Evolutionary conservation across 305 asterid genomes (phyloP), one percentile per base, ranked within the genome.

Genomic region (Rubia tinctorum): DNA sequence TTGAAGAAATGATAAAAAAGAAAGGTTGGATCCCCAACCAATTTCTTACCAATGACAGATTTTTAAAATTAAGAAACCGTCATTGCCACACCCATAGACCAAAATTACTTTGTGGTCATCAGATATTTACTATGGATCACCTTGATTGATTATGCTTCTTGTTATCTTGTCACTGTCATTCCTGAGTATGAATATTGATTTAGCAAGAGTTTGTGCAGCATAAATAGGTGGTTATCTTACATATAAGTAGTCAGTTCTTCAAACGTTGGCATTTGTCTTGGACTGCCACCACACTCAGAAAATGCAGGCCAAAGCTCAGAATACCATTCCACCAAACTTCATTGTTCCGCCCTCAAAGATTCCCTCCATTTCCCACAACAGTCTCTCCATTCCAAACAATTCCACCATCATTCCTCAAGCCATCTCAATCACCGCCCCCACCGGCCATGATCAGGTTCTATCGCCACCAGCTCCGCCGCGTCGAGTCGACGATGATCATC

Each of bases 241-340:
- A 13, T 40, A 9, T 62, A 61, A 5, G 40, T 15, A 55, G 60
- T 25, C 60, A 55, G 17, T 22, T 11, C 34, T 66, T 42, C 55
- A 66, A 66, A 66, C 45, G 15, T 66, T 39, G 53, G 23, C 43
- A 15, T 37, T 14, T 72, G 44, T 40, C 37, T 55, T 37, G 40
- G 40, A 39, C 64, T 42, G 30, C 65, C 62, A 44, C 74, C 49
- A 27, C 8, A 11, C 55, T 18, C 18, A 65, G 49, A 71, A 77
- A 78, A 82, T 91, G 97, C 89, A 75, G 81, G 88, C 91, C 80
- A 85, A 64, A 81, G 78, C 87, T 63, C 91, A 86, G 51, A 83
- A 68, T 64, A 58, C 75, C 77, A 82, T 79, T 78, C 93, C 88
- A 68, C 69, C 82, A 23, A 88, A 76, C 65, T 75, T 81, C 76